Evolutionary conservation across 108 stramenopile species (phyloP).

Genomic region (Nannochloropsis salina): DNA sequence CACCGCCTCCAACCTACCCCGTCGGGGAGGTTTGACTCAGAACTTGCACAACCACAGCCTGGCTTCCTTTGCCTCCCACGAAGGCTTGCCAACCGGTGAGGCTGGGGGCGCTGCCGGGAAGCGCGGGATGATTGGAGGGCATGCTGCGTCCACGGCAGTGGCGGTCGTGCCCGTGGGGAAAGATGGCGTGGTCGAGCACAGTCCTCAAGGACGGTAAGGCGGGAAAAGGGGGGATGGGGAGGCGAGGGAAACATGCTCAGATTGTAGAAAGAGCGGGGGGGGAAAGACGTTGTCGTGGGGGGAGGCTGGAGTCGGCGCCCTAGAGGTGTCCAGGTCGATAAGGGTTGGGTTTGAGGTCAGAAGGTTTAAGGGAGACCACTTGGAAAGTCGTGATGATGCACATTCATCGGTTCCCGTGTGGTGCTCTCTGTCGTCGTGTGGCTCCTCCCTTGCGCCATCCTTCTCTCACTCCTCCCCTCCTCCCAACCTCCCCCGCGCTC

Average conservation of each 20-base stretch:
- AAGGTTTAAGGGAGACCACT: no score
- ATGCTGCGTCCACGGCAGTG: no score
- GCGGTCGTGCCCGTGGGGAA: not conserved
- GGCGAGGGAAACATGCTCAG: not conserved
- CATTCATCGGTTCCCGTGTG: no score
- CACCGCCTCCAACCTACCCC: no score
- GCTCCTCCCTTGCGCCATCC: not conserved
- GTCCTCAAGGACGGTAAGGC: not conserved
- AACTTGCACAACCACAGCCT: not conserved
- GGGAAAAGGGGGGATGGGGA: not conserved
- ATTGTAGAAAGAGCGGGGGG: not conserved
- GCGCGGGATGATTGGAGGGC: no score
- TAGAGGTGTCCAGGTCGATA: no score
- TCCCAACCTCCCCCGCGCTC: not conserved
- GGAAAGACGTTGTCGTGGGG: not conserved
- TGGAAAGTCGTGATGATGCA: no score
- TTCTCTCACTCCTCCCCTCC: not conserved
- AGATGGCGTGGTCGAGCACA: conserved; percentile 2
- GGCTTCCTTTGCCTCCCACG: not conserved
- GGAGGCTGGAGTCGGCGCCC: not conserved
- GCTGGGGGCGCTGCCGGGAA: not conserved
- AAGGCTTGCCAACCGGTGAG: not conserved
- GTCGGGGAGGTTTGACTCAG: not conserved
- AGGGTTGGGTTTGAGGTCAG: no score
- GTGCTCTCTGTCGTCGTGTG: not conserved